Evolutionary conservation across 495 filamentous ascomycete species (phyloP).

Genomic region (Daldinia decipiens): DNA sequence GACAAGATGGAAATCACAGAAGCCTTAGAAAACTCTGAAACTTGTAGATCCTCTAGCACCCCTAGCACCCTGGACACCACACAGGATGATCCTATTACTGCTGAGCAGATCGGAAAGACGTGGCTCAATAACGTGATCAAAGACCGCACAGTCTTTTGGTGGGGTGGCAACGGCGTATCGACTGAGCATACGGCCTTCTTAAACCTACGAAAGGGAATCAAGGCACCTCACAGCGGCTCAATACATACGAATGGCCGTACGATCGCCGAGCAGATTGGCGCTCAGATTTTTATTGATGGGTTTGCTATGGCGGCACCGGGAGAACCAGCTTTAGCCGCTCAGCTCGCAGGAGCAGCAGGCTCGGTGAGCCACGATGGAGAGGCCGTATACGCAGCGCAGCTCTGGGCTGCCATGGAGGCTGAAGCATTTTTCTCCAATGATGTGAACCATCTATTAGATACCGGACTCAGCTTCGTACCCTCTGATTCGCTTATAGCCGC

Average conservation of each 20-base stretch:
- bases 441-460: conserved; percentile 43
- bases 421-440: conserved; percentile 45
- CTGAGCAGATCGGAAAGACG: conserved; percentile 46
- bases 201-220: conserved; percentile 45
- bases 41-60: neutral
- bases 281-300: conserved; percentile 50
- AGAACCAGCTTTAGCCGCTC: conserved; percentile 36
- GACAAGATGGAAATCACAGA: neutral
- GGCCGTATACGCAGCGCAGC: conserved; percentile 42
- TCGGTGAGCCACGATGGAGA: conserved; percentile 50
- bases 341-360: conserved; percentile 41
- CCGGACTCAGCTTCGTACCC: conserved; percentile 37
- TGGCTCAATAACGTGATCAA: conserved; percentile 49
- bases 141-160: conserved; percentile 47
- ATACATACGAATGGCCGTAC: conserved; percentile 42
- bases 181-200: conserved; percentile 51
- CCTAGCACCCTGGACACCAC: neutral
- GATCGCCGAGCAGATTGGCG: conserved; percentile 49
- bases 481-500: conserved; percentile 36
- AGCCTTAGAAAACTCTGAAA: neutral
- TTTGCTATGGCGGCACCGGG: conserved; percentile 45
- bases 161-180: conserved; percentile 49
- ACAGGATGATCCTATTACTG: neutral
- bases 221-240: conserved; percentile 44
- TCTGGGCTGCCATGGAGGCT: conserved; percentile 52